Evolutionary conservation across 495 filamentous ascomycete genomes (phyloP).

Genomic region (Trichocladium uniseriatum): DNA sequence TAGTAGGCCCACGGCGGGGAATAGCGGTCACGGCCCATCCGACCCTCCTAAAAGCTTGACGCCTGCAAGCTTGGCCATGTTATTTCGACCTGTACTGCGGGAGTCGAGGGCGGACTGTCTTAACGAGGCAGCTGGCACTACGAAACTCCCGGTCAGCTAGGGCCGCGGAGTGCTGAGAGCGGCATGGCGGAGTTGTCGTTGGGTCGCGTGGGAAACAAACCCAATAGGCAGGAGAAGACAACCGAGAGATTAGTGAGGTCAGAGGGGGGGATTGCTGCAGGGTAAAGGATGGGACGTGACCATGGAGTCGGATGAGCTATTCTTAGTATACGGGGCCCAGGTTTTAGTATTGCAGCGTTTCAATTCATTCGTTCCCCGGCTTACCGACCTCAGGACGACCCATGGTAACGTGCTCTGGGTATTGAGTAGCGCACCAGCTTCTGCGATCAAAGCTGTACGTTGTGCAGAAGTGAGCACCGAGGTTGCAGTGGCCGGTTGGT

Average conservation of each 20-base stretch:
- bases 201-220: not conserved
- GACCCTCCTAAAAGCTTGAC: constrained; percentile 16
- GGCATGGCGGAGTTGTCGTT: not conserved
- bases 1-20: constrained; percentile 22
- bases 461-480: constrained; percentile 13
- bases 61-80: constrained; percentile 32
- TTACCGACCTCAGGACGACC: constrained; percentile 32
- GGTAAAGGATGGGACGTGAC: constrained; percentile 22
- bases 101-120: too few species aligned
- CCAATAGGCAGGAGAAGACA: constrained; percentile 10
- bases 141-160: too few species aligned
- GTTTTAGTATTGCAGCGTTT: constrained; percentile 31
- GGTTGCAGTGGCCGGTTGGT: constrained; percentile 11
- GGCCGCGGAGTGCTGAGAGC: constrained; percentile 10
- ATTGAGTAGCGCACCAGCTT: constrained; percentile 29
- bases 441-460: constrained; percentile 18
- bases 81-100: constrained; percentile 13
- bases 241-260: constrained; percentile 14
- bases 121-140: too few species aligned
- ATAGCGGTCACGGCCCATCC: constrained; percentile 13
- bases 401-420: constrained; percentile 32
- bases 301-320: constrained; percentile 23
- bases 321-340: constrained; percentile 34
- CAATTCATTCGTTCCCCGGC: constrained; percentile 31
- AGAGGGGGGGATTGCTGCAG: constrained; percentile 13